Conservation (phyloP, 1,284 basidiomycete species). For the Chondrostereum purpureum region DNA sequence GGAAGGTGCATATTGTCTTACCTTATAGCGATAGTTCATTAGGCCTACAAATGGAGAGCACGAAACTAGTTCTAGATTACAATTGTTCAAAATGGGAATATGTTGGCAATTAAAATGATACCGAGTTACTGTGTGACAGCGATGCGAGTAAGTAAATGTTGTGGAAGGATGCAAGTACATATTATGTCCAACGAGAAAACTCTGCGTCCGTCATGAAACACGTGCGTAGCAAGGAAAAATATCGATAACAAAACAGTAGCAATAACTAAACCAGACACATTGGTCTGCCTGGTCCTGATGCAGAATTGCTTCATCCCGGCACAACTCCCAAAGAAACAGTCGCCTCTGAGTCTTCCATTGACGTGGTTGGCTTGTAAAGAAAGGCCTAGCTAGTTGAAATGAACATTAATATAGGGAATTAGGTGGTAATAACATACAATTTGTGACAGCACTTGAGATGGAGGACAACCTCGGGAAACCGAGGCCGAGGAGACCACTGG, state of each 20-base stretch:
- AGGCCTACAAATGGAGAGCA: too few relatives aligned
- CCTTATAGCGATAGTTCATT: too few relatives aligned
- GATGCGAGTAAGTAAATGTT: conserved; percentile 1
- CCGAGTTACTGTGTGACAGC: not conserved
- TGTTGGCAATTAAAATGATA: not conserved
- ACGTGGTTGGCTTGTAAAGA: conserved; percentile 55
- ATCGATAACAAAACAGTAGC: conserved; percentile 1
- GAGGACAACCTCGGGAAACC: conserved; percentile 68
- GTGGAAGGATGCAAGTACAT: too few relatives aligned
- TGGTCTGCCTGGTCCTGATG: conserved; percentile 1
- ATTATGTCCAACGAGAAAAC: not conserved
- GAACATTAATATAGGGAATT: too few relatives aligned
- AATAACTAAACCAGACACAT: not conserved
- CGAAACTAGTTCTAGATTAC: too few relatives aligned
- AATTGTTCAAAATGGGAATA: too few relatives aligned
- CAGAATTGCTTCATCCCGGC: conserved; percentile 31
- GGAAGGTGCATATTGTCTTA: too few relatives aligned
- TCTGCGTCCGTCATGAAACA: not conserved
- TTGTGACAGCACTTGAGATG: conserved; percentile 38
- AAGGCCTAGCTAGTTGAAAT: conserved; percentile 50
- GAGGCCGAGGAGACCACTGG: conserved; percentile 67
- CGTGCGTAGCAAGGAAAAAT: not conserved
- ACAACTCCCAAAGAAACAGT: conserved; percentile 44
- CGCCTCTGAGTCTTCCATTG: conserved; percentile 40
- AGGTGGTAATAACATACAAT: too few relatives aligned